phyloP scores from a whole-genome alignment of 2,329 filamentous ascomycete species.

The Fusarium avenaceum region DNA sequence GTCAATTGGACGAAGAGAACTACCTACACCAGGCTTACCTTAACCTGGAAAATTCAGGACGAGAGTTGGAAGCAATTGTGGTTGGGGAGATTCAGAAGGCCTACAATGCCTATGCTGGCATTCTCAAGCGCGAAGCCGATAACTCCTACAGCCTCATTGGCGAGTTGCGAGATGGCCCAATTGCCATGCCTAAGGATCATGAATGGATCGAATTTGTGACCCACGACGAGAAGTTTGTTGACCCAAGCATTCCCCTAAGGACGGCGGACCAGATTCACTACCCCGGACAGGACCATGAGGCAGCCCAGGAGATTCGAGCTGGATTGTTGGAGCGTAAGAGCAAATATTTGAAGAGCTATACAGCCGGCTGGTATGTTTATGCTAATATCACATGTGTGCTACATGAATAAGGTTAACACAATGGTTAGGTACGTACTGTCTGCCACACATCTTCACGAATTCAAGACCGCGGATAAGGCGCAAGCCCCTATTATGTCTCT shows the following conservation, averaged over 20 bases:
- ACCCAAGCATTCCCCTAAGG: conserved; percentile 83
- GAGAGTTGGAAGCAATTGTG: conserved; percentile 95
- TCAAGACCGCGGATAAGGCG: conserved; percentile 96
- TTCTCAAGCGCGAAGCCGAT: conserved; percentile 91
- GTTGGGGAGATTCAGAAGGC: conserved; percentile 98
- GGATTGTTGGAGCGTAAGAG: conserved; percentile 97
- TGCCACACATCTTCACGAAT: conserved; percentile 96
- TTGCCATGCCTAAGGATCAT: conserved; percentile 92
- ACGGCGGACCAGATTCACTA: conserved; percentile 88
- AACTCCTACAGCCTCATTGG: conserved; percentile 83
- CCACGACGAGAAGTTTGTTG: conserved; percentile 86
- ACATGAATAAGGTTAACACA: conserved; percentile 16
- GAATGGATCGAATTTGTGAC: conserved; percentile 91
- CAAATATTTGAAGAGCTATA: conserved; percentile 98
- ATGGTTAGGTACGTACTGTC: conserved; percentile 89
- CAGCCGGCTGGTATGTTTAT: conserved; percentile 83
- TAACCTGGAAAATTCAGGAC: conserved; percentile 92
- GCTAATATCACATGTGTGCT: background rate
- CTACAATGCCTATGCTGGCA: conserved; percentile 92
- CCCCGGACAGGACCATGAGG: conserved; percentile 87
- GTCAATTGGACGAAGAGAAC: conserved; percentile 96
- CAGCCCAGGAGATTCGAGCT: conserved; percentile 85
- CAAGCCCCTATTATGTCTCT: conserved; percentile 96
- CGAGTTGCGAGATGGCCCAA: conserved; percentile 84
- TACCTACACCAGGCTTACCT: conserved; percentile 96